phyloP scores from a whole-genome alignment of 1,284 basidiomycete species.

The Tremellales sp. region DNA sequence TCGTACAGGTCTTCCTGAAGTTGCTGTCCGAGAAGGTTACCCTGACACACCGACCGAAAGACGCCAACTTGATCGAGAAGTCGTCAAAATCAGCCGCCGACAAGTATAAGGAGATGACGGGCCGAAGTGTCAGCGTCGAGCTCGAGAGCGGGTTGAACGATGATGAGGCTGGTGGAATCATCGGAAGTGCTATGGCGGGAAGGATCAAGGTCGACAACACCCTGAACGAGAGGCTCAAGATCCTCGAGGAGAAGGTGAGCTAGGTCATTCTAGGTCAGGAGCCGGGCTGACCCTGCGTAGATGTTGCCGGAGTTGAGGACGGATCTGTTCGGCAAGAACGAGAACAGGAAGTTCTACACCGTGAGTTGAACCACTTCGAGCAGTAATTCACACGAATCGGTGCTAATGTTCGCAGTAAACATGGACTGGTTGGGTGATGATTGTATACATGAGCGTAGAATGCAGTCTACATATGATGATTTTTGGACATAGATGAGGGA shows the following conservation, averaged over 20 bases:
- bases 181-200: conserved; percentile 64
- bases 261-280: background rate
- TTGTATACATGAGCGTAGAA: too few species aligned
- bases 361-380: conserved; percentile 29
- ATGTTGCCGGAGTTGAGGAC: conserved; percentile 87
- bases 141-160: conserved; percentile 67
- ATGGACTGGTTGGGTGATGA: too few species aligned
- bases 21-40: conserved; percentile 66
- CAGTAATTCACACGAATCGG: background rate
- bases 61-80: conserved; percentile 36
- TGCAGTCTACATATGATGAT: too few species aligned
- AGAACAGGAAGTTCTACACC: conserved; percentile 79
- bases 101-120: conserved; percentile 56
- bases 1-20: conserved; percentile 53
- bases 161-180: conserved; percentile 78
- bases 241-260: conserved; percentile 80
- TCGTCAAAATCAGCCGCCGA: conserved; percentile 29
- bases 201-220: conserved; percentile 89
- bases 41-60: conserved; percentile 42
- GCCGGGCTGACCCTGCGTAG: conserved; percentile 49
- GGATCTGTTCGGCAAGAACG: conserved; percentile 78
- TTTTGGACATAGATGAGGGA: too few species aligned
- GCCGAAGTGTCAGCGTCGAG: conserved; percentile 59
- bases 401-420: background rate
- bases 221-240: conserved; percentile 75